Evolutionary conservation across 306 rosid genomes (phyloP).

Genomic region (Glycine soja): DNA sequence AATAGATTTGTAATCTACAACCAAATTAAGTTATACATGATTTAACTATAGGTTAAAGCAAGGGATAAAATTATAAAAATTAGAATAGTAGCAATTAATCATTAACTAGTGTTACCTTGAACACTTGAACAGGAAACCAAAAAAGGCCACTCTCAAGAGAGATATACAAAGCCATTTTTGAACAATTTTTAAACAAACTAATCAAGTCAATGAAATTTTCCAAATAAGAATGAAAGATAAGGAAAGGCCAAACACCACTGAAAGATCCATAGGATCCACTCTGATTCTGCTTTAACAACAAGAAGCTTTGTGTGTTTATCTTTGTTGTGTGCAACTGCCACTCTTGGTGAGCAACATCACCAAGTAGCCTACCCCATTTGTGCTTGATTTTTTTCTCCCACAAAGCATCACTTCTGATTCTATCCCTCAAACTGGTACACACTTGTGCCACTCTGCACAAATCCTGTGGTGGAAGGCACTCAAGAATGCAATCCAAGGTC

Average conservation of each 20-base stretch:
- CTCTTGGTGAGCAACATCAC: conserved; percentile 54
- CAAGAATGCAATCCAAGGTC: conserved; percentile 42
- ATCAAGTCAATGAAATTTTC: conserved; percentile 1
- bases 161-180: conserved; percentile 61
- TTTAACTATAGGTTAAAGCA: neutral
- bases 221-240: conserved; percentile 32
- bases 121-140: conserved; percentile 82
- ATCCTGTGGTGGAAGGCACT: conserved; percentile 38
- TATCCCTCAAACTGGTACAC: conserved; percentile 25
- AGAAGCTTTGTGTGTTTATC: neutral
- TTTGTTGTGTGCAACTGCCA: conserved; percentile 40
- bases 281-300: neutral
- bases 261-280: conserved; percentile 39
- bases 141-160: conserved; percentile 69
- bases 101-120: conserved; percentile 50
- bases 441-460: conserved; percentile 42
- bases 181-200: conserved; percentile 46
- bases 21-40: neutral
- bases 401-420: conserved; percentile 28
- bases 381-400: conserved; percentile 34
- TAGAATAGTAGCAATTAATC: neutral
- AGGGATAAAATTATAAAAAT: neutral
- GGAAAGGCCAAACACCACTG: conserved; percentile 42
- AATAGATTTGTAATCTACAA: conserved; percentile 45
- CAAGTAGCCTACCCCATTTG: conserved; percentile 43